phyloP scores from a whole-genome alignment of 441 rosid species.

The Adansonia madagascariensis region DNA sequence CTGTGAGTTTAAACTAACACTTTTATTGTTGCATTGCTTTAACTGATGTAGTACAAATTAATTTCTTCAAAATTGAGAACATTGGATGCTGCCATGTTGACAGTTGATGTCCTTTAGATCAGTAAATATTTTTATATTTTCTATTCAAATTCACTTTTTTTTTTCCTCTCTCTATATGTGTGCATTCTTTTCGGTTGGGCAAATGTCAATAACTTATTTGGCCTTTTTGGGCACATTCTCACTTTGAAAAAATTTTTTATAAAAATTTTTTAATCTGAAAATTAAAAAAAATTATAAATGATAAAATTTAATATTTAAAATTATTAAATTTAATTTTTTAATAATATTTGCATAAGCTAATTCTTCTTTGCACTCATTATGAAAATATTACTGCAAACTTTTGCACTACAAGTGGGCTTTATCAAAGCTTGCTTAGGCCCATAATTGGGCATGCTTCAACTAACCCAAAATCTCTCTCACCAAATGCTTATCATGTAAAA shows the following conservation, averaged over 20 bases:
- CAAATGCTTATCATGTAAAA: not conserved
- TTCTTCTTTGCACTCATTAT: no score
- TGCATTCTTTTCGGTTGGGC: not conserved
- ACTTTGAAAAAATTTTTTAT: no score
- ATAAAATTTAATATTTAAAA: no score
- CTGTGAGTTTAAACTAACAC: not conserved
- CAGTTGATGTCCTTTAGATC: not conserved
- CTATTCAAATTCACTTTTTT: not conserved
- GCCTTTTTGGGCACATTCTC: no score
- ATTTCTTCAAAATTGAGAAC: not conserved
- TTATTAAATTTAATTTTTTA: no score
- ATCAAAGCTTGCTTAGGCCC: not conserved
- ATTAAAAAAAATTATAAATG: no score
- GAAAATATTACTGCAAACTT: no score
- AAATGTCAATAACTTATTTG: no score
- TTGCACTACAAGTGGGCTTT: no score
- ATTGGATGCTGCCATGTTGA: not conserved
- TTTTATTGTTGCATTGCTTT: not conserved
- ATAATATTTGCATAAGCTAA: no score
- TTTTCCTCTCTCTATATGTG: not conserved
- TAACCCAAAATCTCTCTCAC: not conserved
- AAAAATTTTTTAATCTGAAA: no score
- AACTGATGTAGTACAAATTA: not conserved
- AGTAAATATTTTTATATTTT: not conserved
- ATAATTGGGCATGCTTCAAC: not conserved